phyloP scores from a whole-genome alignment of 305 asterid species.

The Fraxinus sp. region DNA sequence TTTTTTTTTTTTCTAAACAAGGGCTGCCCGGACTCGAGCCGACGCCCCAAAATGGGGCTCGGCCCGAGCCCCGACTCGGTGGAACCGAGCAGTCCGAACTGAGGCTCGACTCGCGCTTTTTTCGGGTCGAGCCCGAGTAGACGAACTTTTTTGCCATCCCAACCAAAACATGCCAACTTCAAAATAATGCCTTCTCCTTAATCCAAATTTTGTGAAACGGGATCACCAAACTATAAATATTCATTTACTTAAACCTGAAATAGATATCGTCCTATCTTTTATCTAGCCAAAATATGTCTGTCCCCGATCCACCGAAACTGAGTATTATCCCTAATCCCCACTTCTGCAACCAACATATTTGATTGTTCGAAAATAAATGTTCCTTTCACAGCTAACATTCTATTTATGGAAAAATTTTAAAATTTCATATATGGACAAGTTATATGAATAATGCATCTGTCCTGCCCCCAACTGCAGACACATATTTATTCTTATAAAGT shows the following conservation, averaged over 20 bases:
- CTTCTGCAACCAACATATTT: neutral
- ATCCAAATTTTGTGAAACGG: neutral
- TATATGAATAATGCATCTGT: neutral
- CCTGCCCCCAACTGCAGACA: neutral
- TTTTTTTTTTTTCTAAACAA: too few species aligned
- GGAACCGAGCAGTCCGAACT: too few species aligned
- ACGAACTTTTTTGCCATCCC: too few species aligned
- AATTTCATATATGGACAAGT: neutral
- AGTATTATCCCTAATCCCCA: neutral
- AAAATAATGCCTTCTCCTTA: neutral
- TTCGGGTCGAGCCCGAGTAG: too few species aligned
- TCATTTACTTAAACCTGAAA: neutral
- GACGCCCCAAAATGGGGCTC: too few species aligned
- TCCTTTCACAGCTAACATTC: neutral
- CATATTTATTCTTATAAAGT: neutral
- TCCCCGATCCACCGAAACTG: neutral
- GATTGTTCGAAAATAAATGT: neutral
- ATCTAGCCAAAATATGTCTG: neutral
- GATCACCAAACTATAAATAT: neutral
- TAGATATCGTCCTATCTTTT: neutral
- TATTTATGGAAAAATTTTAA: neutral
- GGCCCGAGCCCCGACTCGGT: too few species aligned
- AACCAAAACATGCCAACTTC: too few species aligned
- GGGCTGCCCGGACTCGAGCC: too few species aligned
- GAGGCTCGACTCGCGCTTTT: too few species aligned